Evolutionary conservation across 208 protist species (phyloP), one percentile per base, ranked within the genome.

Genomic region (Porcisia hertigi): DNA sequence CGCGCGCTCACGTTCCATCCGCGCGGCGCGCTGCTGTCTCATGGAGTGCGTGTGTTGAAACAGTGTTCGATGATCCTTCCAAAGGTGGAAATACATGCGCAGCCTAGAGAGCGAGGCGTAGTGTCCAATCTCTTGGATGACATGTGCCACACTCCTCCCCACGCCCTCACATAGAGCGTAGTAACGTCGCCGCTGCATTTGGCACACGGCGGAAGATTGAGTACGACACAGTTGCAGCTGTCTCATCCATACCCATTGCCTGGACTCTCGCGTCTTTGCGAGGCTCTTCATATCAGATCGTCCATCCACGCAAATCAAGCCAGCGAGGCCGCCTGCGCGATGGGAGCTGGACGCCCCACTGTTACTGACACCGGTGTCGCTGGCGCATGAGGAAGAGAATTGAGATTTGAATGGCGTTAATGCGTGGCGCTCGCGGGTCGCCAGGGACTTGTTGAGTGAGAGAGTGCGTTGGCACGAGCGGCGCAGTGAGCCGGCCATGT

Each of bases 111-210:
- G 58, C 0, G 66, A 62, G 47, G 64, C 75, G 70, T 90, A 90
- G 52, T 80, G 72, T 8, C 79, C 83, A 41, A 87, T 77, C 57
- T 88, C 80, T 4, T 47, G 34, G 30, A 96, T 83, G 60, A 94
- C 77, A 54, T 78, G 77, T 8, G 63, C 52, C 52, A 91, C 83
- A 52, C 80, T 81, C 52, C 74, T 34, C n/a, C 73, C 74, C 36
- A 91, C 76, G 72, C 23, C 52, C 53, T 86, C 74, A 74, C 86
- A 88, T 16, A 85, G 41, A 14, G 69, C 74, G 63, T 92, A 79
- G 73, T 92, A 97, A 41, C 84, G 78, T 20, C 86, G 88, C 23
- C 86, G 83, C 76, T 97, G 90, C 59, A 81, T 84, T 72, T 72
- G 80, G 58, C 89, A 89, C 18, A 94, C 86, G 14, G 79, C 71